Conservation (phyloP, 306 rosid genomes). For the Dryas alaskensis region DNA sequence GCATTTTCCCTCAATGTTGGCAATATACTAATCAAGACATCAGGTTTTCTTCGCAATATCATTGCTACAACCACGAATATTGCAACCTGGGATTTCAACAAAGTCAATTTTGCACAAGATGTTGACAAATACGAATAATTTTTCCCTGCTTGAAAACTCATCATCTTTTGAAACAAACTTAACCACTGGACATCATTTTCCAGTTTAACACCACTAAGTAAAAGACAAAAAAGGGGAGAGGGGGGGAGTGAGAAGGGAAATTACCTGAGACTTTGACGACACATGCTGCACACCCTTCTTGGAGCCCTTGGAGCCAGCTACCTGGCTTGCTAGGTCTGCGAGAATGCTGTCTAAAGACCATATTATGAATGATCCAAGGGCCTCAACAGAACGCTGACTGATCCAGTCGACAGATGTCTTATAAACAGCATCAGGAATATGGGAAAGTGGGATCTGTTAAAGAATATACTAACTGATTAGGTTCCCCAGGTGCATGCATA, state of each 20-base stretch:
- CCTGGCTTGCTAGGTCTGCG: slow-evolving; percentile 66
- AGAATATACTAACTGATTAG: slow-evolving; percentile 20
- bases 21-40: slow-evolving; percentile 52
- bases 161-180: not conserved
- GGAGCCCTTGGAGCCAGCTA: slow-evolving; percentile 58
- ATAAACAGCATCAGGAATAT: slow-evolving; percentile 66
- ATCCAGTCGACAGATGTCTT: slow-evolving; percentile 82
- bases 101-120: slow-evolving; percentile 17
- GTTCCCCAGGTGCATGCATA: not conserved
- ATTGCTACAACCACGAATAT: slow-evolving; percentile 75
- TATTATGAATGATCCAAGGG: slow-evolving; percentile 56
- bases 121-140: not conserved
- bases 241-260: not conserved
- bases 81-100: slow-evolving; percentile 64
- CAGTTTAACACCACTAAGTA: not conserved
- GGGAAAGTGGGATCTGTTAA: slow-evolving; percentile 67
- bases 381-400: slow-evolving; percentile 52
- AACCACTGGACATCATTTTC: not conserved
- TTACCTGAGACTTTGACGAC: slow-evolving; percentile 86
- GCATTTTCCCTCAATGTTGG: slow-evolving; percentile 63
- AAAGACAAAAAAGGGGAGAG: not conserved
- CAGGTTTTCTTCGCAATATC: slow-evolving; percentile 87
- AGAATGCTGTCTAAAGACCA: slow-evolving; percentile 77
- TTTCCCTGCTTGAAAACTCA: not conserved
- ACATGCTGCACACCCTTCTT: slow-evolving; percentile 62